Percentiles rank a stretch among this genome's conserved stretches.
Conservation (phyloP, 2,329 filamentous ascomycete genomes). For the Ceratocystis lukuohia region DNA sequence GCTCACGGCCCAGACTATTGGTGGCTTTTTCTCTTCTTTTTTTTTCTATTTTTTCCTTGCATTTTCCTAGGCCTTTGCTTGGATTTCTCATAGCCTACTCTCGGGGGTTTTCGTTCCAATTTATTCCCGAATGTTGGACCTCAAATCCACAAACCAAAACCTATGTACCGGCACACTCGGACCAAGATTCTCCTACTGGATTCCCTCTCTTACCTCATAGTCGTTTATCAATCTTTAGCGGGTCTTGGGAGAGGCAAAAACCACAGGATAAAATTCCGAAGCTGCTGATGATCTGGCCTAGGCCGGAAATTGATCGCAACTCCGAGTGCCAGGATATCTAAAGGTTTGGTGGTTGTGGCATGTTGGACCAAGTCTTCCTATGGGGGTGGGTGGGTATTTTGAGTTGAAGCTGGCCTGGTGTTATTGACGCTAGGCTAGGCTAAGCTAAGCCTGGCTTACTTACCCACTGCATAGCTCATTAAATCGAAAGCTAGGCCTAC, state of each 20-base stretch:
- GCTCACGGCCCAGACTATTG: not conserved
- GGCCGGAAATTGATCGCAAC: not conserved
- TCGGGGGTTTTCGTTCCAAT: too few species aligned
- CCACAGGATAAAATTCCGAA: not conserved
- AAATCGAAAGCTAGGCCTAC: not conserved
- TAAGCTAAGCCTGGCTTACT: not conserved
- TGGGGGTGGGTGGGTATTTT: not conserved
- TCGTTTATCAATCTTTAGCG: not conserved
- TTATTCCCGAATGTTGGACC: too few species aligned
- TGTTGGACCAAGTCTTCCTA: not conserved
- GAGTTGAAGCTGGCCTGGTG: too few species aligned
- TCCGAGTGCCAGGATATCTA: not conserved
- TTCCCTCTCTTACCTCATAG: not conserved
- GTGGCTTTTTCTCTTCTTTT: not conserved
- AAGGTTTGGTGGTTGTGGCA: not conserved
- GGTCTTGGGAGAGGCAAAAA: not conserved
- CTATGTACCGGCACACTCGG: not conserved
- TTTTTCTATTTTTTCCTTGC: not conserved
- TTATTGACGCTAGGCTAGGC: not conserved
- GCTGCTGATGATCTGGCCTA: not conserved
- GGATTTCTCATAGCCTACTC: too few species aligned
- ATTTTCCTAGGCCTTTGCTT: too few species aligned
- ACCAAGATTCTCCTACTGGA: not conserved
- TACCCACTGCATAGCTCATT: not conserved
- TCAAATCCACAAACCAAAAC: too few species aligned